Evolutionary conservation across 2,329 filamentous ascomycete species (phyloP).

Genomic region (Aspergillus brunneoviolaceus): DNA sequence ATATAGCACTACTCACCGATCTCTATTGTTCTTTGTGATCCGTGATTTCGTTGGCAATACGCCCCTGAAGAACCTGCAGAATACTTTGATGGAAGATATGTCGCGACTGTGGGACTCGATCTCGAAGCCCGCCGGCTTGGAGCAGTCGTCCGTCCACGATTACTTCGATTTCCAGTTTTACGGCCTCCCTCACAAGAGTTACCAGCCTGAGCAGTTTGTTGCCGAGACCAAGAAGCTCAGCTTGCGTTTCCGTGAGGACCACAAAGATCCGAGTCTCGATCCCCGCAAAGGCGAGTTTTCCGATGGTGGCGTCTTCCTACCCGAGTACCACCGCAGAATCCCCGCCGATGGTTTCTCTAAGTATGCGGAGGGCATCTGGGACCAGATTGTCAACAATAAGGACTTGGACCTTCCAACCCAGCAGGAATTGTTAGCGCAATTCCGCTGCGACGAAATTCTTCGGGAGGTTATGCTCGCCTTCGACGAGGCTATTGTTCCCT

Average conservation of each 20-base stretch:
- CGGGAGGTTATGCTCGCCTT: conserved; percentile 83
- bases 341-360: conserved; percentile 95
- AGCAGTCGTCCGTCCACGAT: conserved; percentile 86
- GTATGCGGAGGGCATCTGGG: conserved; percentile 93
- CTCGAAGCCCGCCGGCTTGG: conserved; percentile 85
- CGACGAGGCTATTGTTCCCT: conserved; percentile 74
- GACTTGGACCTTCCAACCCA: conserved; percentile 95
- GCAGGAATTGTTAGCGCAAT: conserved; percentile 93
- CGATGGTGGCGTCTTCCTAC: conserved; percentile 79
- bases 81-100: conserved; percentile 86
- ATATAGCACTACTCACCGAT: conserved; percentile 77
- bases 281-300: conserved; percentile 67
- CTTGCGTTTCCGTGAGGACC: conserved; percentile 77
- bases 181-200: conserved; percentile 91
- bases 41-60: conserved; percentile 94
- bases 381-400: conserved; percentile 98
- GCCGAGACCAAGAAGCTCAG: conserved; percentile 77
- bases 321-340: conserved; percentile 93
- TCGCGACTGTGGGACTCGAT: conserved; percentile 89
- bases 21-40: conserved; percentile 96
- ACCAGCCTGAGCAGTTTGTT: conserved; percentile 89
- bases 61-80: conserved; percentile 83
- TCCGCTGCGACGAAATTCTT: conserved; percentile 94
- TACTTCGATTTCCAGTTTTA: conserved; percentile 99
- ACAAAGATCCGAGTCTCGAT: conserved; percentile 64